A percentile compares a stretch with the other conserved stretches of the same genome.
Evolutionary conservation across 345 rosid genomes (phyloP).

Genomic region (Lumnitzera racemosa): DNA sequence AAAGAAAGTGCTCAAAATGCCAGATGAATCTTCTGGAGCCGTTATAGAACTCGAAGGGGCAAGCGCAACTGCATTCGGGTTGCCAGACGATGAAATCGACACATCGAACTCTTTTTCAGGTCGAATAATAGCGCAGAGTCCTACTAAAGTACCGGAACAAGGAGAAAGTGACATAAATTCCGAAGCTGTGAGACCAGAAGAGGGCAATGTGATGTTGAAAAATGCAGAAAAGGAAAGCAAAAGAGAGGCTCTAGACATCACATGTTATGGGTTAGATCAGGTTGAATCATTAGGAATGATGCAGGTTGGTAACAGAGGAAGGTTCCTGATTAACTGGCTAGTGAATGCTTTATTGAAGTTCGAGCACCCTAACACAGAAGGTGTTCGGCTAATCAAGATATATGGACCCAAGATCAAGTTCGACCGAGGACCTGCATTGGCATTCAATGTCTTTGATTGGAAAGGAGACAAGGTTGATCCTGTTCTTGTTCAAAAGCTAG

Average conservation of each 20-base stretch:
- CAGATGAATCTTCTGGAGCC: slow-evolving; percentile 29
- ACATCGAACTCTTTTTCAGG: slow-evolving; percentile 40
- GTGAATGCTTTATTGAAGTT: slow-evolving; percentile 76
- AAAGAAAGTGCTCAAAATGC: slow-evolving; percentile 23
- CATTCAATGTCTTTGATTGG: slow-evolving; percentile 79
- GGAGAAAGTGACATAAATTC: slow-evolving; percentile 10
- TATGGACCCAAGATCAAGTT: slow-evolving; percentile 82
- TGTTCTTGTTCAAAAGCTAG: slow-evolving; percentile 78
- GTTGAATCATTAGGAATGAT: slow-evolving; percentile 65
- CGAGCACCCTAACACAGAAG: slow-evolving; percentile 57
- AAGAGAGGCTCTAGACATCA: slow-evolving; percentile 19
- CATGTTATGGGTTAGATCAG: slow-evolving; percentile 65
- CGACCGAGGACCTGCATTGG: slow-evolving; percentile 81
- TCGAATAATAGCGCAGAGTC: slow-evolving; percentile 22
- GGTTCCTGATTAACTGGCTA: slow-evolving; percentile 89
- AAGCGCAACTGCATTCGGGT: slow-evolving; percentile 5
- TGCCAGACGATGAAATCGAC: slow-evolving; percentile 16
- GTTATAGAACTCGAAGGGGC: slow-evolving; percentile 18
- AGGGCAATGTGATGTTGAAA: background rate
- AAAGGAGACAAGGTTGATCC: slow-evolving; percentile 77
- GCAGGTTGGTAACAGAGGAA: slow-evolving; percentile 53
- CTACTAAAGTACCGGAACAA: slow-evolving; percentile 5
- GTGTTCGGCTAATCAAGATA: slow-evolving; percentile 48
- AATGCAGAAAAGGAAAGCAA: background rate
- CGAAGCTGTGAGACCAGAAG: background rate